Percentiles rank a stretch among this genome's conserved stretches.
Evolutionary conservation across 805 yeast genomes (phyloP).

Genomic region (Candida fluviatilis): DNA sequence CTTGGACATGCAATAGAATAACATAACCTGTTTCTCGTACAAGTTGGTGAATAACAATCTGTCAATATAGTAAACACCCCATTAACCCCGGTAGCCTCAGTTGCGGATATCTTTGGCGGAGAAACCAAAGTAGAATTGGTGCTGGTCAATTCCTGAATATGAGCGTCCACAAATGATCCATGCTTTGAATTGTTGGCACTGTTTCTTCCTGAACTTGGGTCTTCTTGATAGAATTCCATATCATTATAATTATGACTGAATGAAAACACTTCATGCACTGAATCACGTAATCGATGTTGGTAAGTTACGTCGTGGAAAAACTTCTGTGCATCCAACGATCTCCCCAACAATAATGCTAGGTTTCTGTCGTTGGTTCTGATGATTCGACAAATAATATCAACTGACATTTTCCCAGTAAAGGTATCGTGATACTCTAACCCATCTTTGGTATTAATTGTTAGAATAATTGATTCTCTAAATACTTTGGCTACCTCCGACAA

Average conservation of each 20-base stretch:
- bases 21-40: constrained; percentile 82
- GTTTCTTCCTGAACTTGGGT: constrained; percentile 15
- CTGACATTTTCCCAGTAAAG: constrained; percentile 91
- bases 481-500: constrained; percentile 78
- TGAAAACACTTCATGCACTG: constrained; percentile 81
- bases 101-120: constrained; percentile 11
- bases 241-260: constrained; percentile 57
- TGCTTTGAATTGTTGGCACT: constrained; percentile 23
- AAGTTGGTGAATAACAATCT: constrained; percentile 96
- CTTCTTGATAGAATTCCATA: constrained; percentile 37
- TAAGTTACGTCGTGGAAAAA: constrained; percentile 94
- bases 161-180: constrained; percentile 22
- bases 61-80: constrained; percentile 92
- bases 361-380: constrained; percentile 89
- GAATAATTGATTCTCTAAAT: constrained; percentile 63
- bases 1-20: constrained; percentile 96
- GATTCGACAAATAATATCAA: constrained; percentile 81
- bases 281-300: constrained; percentile 88
- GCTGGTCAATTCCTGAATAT: constrained; percentile 12
- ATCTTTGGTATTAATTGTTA: constrained; percentile 81
- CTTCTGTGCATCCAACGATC: constrained; percentile 91
- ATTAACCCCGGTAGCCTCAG: constrained; percentile 48
- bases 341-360: constrained; percentile 80
- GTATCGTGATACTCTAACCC: constrained; percentile 90
- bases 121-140: constrained; percentile 15